Percentiles rank a stretch among this genome's conserved stretches.
phyloP scores from a whole-genome alignment of 768 basidiomycete species.

The Termitomyces sp. region DNA sequence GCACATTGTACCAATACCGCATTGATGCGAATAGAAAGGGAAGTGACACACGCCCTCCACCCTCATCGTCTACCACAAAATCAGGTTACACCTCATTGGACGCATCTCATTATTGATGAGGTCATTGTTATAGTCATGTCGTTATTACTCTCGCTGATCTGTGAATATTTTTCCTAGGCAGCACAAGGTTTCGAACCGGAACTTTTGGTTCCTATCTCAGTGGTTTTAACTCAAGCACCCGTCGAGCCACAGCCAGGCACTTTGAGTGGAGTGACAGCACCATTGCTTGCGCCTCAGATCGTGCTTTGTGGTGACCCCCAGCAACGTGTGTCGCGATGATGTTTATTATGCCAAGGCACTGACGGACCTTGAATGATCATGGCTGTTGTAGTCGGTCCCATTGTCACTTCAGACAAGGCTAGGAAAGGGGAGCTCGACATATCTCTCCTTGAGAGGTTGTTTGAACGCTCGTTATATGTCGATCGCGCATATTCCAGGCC shows the following conservation, averaged over 20 bases:
- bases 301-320: slow-evolving; percentile 49
- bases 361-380: background rate
- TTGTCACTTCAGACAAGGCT: slow-evolving; percentile 40
- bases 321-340: slow-evolving; percentile 31
- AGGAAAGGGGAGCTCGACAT: slow-evolving; percentile 40
- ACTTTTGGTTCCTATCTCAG: slow-evolving; percentile 44
- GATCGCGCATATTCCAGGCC: slow-evolving; percentile 17
- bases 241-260: slow-evolving; percentile 3
- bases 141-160: background rate
- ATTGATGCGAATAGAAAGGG: slow-evolving; percentile 35
- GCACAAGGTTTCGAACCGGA: slow-evolving; percentile 52
- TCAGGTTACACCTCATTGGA: slow-evolving; percentile 42
- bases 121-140: slow-evolving; percentile 16
- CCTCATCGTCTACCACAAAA: slow-evolving; percentile 26
- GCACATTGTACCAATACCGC: slow-evolving; percentile 40
- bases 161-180: slow-evolving; percentile 26
- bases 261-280: slow-evolving; percentile 4
- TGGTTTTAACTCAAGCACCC: slow-evolving; percentile 28
- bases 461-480: slow-evolving; percentile 36
- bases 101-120: slow-evolving; percentile 49
- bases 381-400: slow-evolving; percentile 38
- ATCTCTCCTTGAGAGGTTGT: slow-evolving; percentile 44
- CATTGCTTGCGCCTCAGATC: slow-evolving; percentile 33
- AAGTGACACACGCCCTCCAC: slow-evolving; percentile 31
- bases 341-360: slow-evolving; percentile 1